Evolutionary conservation across 495 filamentous ascomycete genomes (phyloP), one percentile per base, ranked within the genome.

Genomic region (Penicillium mononematosum): DNA sequence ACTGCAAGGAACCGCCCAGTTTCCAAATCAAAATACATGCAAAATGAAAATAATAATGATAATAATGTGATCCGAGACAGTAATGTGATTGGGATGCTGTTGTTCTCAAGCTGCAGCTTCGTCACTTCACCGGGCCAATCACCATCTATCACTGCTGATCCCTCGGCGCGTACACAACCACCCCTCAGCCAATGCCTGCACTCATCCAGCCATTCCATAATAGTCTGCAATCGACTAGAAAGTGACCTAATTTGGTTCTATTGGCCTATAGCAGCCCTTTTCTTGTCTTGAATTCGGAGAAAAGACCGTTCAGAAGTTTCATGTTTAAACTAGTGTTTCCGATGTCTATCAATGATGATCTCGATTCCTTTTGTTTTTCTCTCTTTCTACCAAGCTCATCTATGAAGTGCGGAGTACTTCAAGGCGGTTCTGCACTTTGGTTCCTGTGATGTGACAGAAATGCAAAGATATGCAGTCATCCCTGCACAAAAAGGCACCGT

Each of bases 51-150:
- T 2, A 17, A 19, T 25, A 25, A 49, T 27, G 34, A 39, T 25
- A 31, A 17, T 22, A 36, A 39, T 54, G 47, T 58, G 59, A 61
- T 58, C 56, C 51, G 58, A 66, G 58, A 61, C 54, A 51, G 57
- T 9, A 22, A 60, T 68, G 65, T 68, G 65, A 68, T 61, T 45
- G 55, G 61, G 61, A 65, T 64, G 59, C 60, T 58, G 58, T 32
- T 27, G 59, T 62, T 63, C 59, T 56, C 56, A 61, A 68, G 48
- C 61, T 69, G 66, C 66, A 69, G 59, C 59, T 62, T 61, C 61
- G 41, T 69, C 66, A 69, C 66, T 49, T 59, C 49, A 5, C 20
- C 55, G 17, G 36, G 45, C 66, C 66, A 69, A 69, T 69, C 66
- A 69, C 43, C 42, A 11, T 34, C 38, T 52, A 48, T 58, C 32